Evolutionary conservation across 306 rosid genomes (phyloP).

Genomic region (Cyclanthera cordifolia): DNA sequence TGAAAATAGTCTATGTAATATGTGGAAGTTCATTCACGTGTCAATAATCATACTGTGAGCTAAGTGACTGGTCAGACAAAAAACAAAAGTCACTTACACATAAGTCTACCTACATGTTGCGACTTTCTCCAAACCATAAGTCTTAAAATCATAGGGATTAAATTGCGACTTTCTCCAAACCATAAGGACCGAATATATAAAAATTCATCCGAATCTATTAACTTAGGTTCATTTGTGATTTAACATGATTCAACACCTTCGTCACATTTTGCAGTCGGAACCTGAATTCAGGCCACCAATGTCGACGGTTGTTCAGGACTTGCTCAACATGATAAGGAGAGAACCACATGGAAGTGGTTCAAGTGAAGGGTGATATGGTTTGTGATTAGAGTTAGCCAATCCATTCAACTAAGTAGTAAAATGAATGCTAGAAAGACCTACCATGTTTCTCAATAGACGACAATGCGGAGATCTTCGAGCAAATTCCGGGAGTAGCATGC

Average conservation of each 20-base stretch:
- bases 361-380: constrained; percentile 38
- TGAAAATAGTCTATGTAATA: too few relatives aligned
- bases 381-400: constrained; percentile 12
- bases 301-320: constrained; percentile 85
- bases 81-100: too few relatives aligned
- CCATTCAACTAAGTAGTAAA: constrained; percentile 12
- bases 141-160: too few relatives aligned
- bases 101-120: too few relatives aligned
- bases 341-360: constrained; percentile 50
- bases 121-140: too few relatives aligned
- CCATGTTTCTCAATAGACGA: not conserved
- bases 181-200: too few relatives aligned
- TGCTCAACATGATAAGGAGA: constrained; percentile 63
- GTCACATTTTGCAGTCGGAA: constrained; percentile 45
- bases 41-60: too few relatives aligned
- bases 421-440: constrained; percentile 21
- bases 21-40: too few relatives aligned
- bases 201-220: too few relatives aligned
- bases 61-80: too few relatives aligned
- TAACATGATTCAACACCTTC: not conserved
- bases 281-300: constrained; percentile 89
- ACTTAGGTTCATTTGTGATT: too few relatives aligned
- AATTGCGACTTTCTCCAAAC: too few relatives aligned
- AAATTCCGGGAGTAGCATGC: not conserved
- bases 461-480: not conserved